Evolutionary conservation across 2,329 filamentous ascomycete genomes (phyloP), one percentile per base, ranked within the genome.

Genomic region (Phyllosticta citrichinensis): DNA sequence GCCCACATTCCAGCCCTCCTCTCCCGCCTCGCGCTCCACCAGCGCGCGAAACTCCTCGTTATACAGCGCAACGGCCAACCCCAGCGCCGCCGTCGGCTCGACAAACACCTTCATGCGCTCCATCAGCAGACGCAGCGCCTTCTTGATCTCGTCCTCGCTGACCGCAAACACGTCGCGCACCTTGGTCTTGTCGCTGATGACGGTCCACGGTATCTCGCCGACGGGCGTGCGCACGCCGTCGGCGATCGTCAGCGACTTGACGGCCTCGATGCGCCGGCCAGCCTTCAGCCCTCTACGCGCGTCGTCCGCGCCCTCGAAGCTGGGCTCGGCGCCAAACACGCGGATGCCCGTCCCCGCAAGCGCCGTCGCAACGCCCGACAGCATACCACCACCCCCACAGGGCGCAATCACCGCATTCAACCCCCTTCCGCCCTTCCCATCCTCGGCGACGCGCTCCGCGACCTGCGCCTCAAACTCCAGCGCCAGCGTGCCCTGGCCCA

Each of bases 91-190:
- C 73, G 87, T 92, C 22, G 93, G 93, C 79, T 97, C 93, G 12
- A 97, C 85, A 22, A 97, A 85, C 55, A 96, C 77, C 83, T 97
- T 97, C 80, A 94, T 85, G 62, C 92, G 78, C 81, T 97, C 93
- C 64, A 92, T 77, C 35, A 96, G 87, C 64, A 97, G 74, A 63
- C 82, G 77, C 82, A 96, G 81, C 12, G 92, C 88, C 22, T 78
- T 80, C 68, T 82, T 81, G 71, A 97, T 97, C 79, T 96, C 84
- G 60, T 87, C 85, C 73, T 97, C 93, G 0, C 80, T 84, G 1
- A 95, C 93, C 60, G 83, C 82, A 74, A 83, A 87, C 68, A 96
- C 83, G 0, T 83, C 87, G 2, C 76, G 70, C 1, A 96, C 87
- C 62, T 94, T 84, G n/a, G 76, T 73, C 62, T 81, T 77, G 70